These are phyloP conservation scores for Theobroma cacao DNA, from an alignment of 345 rosid species.

Conservation along the genomic window DNA sequence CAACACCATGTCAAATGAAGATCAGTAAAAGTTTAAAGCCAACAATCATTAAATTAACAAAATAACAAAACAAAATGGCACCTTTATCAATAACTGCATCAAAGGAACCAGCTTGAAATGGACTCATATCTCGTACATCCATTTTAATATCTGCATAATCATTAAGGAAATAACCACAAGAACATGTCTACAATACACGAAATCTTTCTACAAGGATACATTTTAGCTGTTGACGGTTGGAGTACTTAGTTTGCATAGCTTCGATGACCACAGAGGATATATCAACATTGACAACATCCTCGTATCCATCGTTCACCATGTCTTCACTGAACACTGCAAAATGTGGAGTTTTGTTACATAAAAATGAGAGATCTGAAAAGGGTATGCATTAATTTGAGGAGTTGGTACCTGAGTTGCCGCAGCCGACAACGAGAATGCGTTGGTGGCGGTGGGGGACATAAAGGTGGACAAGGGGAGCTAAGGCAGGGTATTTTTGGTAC, in stretches of 20 bases:
- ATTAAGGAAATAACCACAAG: neutral
- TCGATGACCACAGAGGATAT: constrained; percentile 73
- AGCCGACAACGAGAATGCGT: constrained; percentile 70
- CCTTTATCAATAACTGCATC: constrained; percentile 87
- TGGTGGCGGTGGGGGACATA: constrained; percentile 55
- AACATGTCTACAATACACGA: neutral
- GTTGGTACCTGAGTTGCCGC: constrained; percentile 82
- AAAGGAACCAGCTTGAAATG: constrained; percentile 57
- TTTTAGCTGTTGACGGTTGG: constrained; percentile 58
- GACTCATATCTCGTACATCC: constrained; percentile 83
- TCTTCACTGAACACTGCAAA: constrained; percentile 71
- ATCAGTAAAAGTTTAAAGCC: neutral
- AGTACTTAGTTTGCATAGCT: constrained; percentile 58
- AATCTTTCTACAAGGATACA: constrained; percentile 33
- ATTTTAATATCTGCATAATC: constrained; percentile 52
- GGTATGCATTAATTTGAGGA: neutral
- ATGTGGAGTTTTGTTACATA: neutral
- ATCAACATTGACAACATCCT: constrained; percentile 74
- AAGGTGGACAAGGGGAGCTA: constrained; percentile 77
- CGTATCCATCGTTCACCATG: constrained; percentile 79
- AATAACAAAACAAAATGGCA: constrained; percentile 9
- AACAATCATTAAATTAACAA: neutral
- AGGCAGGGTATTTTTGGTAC: constrained; percentile 80
- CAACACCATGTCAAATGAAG: constrained; percentile 15
- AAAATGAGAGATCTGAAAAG: constrained; percentile 9